Evolutionary conservation across 2,329 filamentous ascomycete species (phyloP).

Genomic region (Hymenoscyphus fraxineus): DNA sequence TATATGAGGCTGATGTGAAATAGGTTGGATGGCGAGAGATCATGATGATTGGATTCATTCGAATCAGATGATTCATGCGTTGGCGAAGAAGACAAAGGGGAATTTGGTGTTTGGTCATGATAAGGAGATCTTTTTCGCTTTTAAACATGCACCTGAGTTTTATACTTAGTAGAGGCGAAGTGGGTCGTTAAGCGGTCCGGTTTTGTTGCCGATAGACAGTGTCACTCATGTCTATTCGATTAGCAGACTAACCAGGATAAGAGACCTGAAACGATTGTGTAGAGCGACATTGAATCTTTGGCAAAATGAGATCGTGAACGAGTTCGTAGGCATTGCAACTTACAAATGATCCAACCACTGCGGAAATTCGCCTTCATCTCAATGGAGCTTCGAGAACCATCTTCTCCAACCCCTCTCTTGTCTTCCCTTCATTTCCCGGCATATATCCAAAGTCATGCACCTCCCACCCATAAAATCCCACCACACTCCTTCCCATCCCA

Average conservation of each 20-base stretch:
- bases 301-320: too few species aligned
- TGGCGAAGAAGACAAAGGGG: constrained; percentile 27
- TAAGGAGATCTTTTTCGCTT: constrained; percentile 21
- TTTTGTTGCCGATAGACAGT: too few species aligned
- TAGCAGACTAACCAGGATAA: too few species aligned
- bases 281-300: background rate
- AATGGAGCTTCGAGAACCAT: background rate
- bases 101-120: constrained; percentile 18
- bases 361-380: background rate
- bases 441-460: constrained; percentile 18
- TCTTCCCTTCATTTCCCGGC: constrained; percentile 9
- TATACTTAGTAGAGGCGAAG: background rate
- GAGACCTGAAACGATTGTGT: background rate
- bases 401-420: constrained; percentile 1
- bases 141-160: background rate
- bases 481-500: constrained; percentile 13
- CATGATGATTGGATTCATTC: constrained; percentile 38
- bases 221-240: too few species aligned
- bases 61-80: constrained; percentile 34
- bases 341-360: too few species aligned
- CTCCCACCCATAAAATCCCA: constrained; percentile 17
- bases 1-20: background rate
- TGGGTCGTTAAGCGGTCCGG: background rate
- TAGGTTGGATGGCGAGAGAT: constrained; percentile 37
- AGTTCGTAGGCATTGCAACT: too few species aligned